These are phyloP conservation scores for Cercospora nicotianae DNA, from an alignment of 2,329 filamentous ascomycete genomes.

Conservation along the genomic window DNA sequence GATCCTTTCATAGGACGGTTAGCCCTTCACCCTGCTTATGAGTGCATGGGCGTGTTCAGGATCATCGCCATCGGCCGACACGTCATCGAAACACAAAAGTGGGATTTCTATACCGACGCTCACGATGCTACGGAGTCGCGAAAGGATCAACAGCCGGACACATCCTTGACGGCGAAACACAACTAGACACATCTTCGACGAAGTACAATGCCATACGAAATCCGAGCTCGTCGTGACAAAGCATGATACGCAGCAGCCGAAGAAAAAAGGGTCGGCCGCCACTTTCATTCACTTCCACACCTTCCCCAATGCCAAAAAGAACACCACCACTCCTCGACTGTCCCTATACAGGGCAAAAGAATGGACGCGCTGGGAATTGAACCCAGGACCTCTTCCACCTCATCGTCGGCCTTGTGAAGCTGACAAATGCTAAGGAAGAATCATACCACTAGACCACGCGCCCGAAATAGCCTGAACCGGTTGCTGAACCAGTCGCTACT, in stretches of 20 bases:
- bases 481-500: no score
- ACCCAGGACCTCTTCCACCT: neutral
- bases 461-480: neutral
- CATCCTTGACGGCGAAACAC: no score
- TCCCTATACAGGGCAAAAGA: no score
- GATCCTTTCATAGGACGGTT: neutral
- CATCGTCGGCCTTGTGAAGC: neutral
- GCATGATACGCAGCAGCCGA: no score
- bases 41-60: neutral
- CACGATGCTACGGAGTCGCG: neutral
- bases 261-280: no score
- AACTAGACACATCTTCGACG: no score
- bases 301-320: no score
- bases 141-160: neutral
- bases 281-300: no score
- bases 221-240: no score
- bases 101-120: neutral
- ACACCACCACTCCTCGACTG: no score
- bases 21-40: neutral
- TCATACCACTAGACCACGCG: conserved; percentile 12
- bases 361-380: neutral
- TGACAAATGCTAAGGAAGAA: conserved; percentile 5
- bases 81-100: neutral
- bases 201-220: no score
- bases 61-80: neutral